These are phyloP conservation scores for Lumnitzera littorea DNA, from an alignment of 345 rosid species.

Conservation along the genomic window DNA sequence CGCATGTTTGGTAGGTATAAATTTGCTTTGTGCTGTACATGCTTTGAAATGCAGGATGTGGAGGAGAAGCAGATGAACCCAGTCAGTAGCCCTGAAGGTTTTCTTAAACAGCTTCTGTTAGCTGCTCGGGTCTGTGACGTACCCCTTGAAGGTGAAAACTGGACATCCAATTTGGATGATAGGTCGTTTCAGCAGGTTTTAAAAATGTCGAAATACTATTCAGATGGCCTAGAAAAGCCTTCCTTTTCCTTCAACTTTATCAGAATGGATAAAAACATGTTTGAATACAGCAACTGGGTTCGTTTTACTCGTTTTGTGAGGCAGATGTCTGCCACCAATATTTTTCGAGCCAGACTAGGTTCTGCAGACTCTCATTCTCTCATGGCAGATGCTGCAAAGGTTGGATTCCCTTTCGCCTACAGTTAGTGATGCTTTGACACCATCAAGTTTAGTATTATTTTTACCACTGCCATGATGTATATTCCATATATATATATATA, in stretches of 20 bases:
- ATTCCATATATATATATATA: not conserved
- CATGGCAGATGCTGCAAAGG: slow-evolving; percentile 14
- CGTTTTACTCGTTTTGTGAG: slow-evolving; percentile 32
- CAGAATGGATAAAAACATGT: slow-evolving; percentile 40
- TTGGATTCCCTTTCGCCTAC: slow-evolving; percentile 20
- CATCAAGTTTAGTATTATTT: not conserved
- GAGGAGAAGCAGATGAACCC: slow-evolving; percentile 29
- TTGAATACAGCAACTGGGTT: slow-evolving; percentile 31
- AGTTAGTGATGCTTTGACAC: slow-evolving; percentile 10
- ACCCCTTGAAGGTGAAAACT: slow-evolving; percentile 39
- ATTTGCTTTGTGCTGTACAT: slow-evolving; percentile 29
- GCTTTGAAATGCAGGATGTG: slow-evolving; percentile 40
- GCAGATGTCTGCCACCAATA: slow-evolving; percentile 28
- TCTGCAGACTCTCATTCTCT: slow-evolving; percentile 13
- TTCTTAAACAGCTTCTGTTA: slow-evolving; percentile 29
- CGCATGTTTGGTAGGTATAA: slow-evolving; percentile 35
- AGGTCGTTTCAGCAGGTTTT: slow-evolving; percentile 33
- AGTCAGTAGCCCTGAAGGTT: slow-evolving; percentile 36
- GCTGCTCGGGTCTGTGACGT: slow-evolving; percentile 30
- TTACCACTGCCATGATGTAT: no score
- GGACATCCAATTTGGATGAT: slow-evolving; percentile 20
- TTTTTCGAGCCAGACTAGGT: slow-evolving; percentile 36
- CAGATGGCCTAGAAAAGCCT: slow-evolving; percentile 20
- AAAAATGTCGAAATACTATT: slow-evolving; percentile 31
- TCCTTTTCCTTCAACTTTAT: slow-evolving; percentile 33